phyloP scores from a whole-genome alignment of 2,329 filamentous ascomycete genomes.

The Stenocarpella maydis region DNA sequence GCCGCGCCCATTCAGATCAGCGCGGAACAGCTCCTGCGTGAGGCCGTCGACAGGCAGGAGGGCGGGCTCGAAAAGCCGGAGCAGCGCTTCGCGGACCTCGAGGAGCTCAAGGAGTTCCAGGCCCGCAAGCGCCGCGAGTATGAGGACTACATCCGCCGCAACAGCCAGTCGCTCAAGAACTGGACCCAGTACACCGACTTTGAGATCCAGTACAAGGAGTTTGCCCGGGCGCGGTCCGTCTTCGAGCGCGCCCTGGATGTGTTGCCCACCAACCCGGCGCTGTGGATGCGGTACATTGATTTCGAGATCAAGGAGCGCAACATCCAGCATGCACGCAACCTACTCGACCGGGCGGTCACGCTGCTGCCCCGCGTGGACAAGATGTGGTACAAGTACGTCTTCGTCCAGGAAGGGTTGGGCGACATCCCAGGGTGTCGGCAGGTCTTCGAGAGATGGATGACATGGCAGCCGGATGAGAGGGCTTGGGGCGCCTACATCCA shows the following conservation, averaged over 20 bases:
- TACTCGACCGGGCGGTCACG: constrained; percentile 93
- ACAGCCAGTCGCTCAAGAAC: constrained; percentile 96
- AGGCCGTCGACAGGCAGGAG: constrained; percentile 97
- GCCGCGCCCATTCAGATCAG: constrained; percentile 91
- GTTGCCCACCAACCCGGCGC: constrained; percentile 82
- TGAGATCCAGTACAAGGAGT: constrained; percentile 99
- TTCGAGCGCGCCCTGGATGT: constrained; percentile 96
- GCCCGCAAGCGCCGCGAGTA: constrained; percentile 96
- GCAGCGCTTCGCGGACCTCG: constrained; percentile 93
- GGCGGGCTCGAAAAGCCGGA: constrained; percentile 86
- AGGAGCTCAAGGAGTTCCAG: constrained; percentile 98
- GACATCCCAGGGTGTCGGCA: constrained; percentile 92
- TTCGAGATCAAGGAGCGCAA: constrained; percentile 91
- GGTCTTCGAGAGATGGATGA: constrained; percentile 98
- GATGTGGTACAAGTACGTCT: constrained; percentile 99
- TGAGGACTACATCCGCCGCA: constrained; percentile 96
- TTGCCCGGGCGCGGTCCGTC: constrained; percentile 86
- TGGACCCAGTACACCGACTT: constrained; percentile 98
- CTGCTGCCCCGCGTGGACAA: constrained; percentile 92
- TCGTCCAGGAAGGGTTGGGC: constrained; percentile 97
- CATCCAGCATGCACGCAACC: constrained; percentile 95
- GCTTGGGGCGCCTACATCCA: constrained; percentile 98
- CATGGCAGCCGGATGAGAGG: constrained; percentile 95
- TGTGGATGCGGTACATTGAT: constrained; percentile 96
- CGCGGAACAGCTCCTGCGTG: constrained; percentile 94